phyloP scores from a whole-genome alignment of 305 asterid genomes.

The Plantago rigida region DNA sequence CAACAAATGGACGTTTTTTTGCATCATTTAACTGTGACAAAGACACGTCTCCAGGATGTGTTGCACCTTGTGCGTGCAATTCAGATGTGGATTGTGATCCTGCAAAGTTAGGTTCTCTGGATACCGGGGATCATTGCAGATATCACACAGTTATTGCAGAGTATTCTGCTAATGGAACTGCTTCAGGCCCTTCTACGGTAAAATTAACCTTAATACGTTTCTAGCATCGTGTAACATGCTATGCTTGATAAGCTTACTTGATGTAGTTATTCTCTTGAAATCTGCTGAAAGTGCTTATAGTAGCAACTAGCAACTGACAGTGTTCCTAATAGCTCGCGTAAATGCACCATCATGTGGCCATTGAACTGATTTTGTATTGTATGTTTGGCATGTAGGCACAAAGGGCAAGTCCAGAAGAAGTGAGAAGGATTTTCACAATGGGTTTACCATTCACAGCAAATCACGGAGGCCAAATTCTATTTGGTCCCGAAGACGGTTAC shows the following conservation, averaged over 20 bases:
- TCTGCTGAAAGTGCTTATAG: too few relatives aligned
- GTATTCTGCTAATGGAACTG: conserved; percentile 71
- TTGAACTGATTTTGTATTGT: conserved; percentile 5
- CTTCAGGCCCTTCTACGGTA: conserved; percentile 65
- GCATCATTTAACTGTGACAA: conserved; percentile 86
- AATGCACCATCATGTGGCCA: not conserved
- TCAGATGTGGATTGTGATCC: conserved; percentile 86
- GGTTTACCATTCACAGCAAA: conserved; percentile 63
- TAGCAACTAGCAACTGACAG: too few relatives aligned
- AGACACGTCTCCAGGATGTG: conserved; percentile 54
- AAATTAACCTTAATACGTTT: not conserved
- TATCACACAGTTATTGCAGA: conserved; percentile 67
- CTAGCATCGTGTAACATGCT: too few relatives aligned
- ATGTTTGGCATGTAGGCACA: conserved; percentile 37
- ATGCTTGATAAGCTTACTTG: too few relatives aligned
- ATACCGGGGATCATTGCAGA: conserved; percentile 50
- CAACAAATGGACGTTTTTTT: conserved; percentile 69
- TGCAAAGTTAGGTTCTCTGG: conserved; percentile 47
- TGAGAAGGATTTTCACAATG: conserved; percentile 74
- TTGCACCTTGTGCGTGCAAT: conserved; percentile 83
- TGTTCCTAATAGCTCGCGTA: too few relatives aligned
- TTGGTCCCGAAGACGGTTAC: conserved; percentile 77
- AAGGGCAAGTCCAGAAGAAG: conserved; percentile 52
- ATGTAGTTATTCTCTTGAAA: not conserved
- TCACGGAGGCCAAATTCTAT: conserved; percentile 92